Evolutionary conservation across 768 basidiomycete species (phyloP).

Genomic region (Mrakia gelida): DNA sequence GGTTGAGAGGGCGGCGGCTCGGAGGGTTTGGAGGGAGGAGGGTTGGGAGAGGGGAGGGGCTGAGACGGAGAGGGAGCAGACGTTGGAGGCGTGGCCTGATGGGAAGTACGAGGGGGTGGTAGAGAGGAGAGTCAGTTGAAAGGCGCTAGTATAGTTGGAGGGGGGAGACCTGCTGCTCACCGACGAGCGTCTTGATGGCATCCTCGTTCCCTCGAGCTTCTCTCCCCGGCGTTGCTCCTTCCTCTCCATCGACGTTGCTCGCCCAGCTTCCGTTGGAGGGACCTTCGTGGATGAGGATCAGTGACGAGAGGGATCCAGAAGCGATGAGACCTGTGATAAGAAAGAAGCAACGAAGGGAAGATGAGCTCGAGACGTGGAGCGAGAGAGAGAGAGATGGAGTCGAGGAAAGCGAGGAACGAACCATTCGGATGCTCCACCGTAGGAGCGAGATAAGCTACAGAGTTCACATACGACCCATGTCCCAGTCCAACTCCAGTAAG

Average conservation of each 20-base stretch:
- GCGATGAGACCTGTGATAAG: conserved; percentile 19
- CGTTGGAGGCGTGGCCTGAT: conserved; percentile 26
- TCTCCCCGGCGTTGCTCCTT: conserved; percentile 17
- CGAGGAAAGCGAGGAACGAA: not conserved
- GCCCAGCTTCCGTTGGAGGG: conserved; percentile 24
- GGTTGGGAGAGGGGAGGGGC: conserved; percentile 19
- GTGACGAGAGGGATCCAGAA: conserved; percentile 22
- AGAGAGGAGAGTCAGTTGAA: not conserved
- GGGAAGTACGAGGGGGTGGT: not conserved
- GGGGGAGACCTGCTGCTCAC: not conserved
- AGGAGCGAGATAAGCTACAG: conserved; percentile 23
- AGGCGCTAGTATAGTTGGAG: not conserved
- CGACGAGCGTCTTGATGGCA: conserved; percentile 18
- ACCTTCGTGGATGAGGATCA: conserved; percentile 29
- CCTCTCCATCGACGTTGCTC: conserved; percentile 22
- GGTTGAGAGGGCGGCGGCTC: too few species aligned
- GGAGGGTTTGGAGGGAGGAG: not conserved
- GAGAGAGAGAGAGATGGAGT: not conserved
- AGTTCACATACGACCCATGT: conserved; percentile 28
- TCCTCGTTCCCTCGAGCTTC: conserved; percentile 18
- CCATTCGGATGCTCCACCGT: conserved; percentile 17
- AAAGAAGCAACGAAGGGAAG: not conserved
- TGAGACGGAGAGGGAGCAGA: conserved; percentile 29
- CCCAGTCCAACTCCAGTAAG: conserved; percentile 25
- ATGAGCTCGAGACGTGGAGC: not conserved